These are phyloP conservation scores for Logfia minima DNA, from an alignment of 129 eudicot species.

Conservation along the genomic window DNA sequence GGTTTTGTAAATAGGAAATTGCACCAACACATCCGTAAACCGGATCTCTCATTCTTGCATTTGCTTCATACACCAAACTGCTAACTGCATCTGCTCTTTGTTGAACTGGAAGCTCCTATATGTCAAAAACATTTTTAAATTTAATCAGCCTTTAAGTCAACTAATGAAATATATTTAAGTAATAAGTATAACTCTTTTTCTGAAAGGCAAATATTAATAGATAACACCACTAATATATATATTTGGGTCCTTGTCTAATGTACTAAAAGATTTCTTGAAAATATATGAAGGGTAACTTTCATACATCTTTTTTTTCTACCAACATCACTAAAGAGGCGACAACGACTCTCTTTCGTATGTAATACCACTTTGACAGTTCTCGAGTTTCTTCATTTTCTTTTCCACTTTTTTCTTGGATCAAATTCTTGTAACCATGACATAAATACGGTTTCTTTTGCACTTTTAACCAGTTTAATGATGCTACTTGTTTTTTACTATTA, in stretches of 20 bases:
- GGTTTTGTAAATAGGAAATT: conserved; percentile 78
- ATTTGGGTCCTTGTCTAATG: not conserved
- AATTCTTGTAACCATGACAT: not conserved
- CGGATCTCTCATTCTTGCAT: conserved; percentile 85
- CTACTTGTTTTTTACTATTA: not conserved
- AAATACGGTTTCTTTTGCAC: not conserved
- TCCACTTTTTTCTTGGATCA: too few relatives aligned
- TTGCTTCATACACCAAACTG: conserved; percentile 91
- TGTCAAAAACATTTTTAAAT: conserved; percentile 16
- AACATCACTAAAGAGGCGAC: not conserved
- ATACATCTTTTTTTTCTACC: not conserved
- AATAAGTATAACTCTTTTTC: not conserved
- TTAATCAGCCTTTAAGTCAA: not conserved
- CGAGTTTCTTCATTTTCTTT: not conserved
- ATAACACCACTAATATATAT: not conserved
- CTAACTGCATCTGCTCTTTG: conserved; percentile 95
- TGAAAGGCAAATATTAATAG: not conserved
- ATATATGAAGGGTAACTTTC: not conserved
- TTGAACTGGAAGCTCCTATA: conserved; percentile 83
- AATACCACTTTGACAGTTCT: not conserved
- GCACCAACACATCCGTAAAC: conserved; percentile 99
- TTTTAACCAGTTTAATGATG: not conserved
- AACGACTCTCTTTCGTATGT: not conserved
- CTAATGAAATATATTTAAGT: not conserved
- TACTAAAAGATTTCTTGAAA: not conserved